Base-by-base conservation (phyloP, 805 yeast species). In the Hagleromyces aurorensis region DNA sequence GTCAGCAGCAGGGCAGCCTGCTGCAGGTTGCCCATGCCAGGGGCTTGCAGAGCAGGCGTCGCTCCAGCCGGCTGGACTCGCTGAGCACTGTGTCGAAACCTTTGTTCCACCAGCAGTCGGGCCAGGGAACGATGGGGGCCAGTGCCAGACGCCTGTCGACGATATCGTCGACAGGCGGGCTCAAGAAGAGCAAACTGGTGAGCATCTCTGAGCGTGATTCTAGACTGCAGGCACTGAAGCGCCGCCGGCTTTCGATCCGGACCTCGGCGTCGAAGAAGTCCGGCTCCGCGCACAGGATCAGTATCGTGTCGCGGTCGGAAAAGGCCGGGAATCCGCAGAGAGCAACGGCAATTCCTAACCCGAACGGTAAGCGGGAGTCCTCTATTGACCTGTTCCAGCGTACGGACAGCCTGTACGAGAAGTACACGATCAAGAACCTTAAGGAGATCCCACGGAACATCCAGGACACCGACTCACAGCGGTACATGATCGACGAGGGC, bases 401-500 rank as follows among this genome's bases (percentile, higher is more conserved):
- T 11, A 45, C 52, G 1, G 43, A 47, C 43, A 32, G 36, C 33
- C 24, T 50, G 33, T 42, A 57, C 41, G 44, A 48, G 25, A 45
- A 46, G 21, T 50, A 49, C 28, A 60, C 57, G 23, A 56, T 67
- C 6, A 68, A 42, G 20, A 50, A 38, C 25, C 26, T 60, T 55
- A 28, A 55, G 37, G 57, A 64, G 37, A 40, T 67, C 40, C 52
- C 65, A 21, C 44, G 55, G 44, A 40, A 65, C 36, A 38, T 68
- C 21, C 43, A 42, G 8, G 67, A 62, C 14, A 57, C 53, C 15
- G 61, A 62, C n/a, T 55, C 64, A 6, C 50, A 66, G 17, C 62
- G 63, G 10, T 64, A 72, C 19, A 46, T 57, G 6, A 59, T 81
- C 20, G 73, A 75, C 44, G 70, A 70, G 23, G 65, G 67, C 1